Evolutionary conservation across 2,329 filamentous ascomycete genomes (phyloP).

Genomic region (Myriosclerotinia scirpicola): DNA sequence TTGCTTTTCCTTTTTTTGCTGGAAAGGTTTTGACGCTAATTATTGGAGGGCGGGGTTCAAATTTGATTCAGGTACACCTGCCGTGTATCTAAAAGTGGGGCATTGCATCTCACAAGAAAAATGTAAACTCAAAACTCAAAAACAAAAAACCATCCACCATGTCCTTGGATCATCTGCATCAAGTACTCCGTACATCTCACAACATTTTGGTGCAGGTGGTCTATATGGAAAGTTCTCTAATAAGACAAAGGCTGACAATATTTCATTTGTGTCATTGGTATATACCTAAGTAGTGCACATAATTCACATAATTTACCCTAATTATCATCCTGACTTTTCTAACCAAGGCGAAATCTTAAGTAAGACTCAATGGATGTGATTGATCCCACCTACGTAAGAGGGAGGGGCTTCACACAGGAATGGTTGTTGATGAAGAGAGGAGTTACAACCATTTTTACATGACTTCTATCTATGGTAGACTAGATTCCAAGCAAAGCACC

Average conservation of each 20-base stretch:
- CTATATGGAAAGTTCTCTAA: not conserved
- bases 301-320: too few species aligned
- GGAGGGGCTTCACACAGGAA: too few species aligned
- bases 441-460: not conserved
- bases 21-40: slow-evolving; percentile 22
- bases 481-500: not conserved
- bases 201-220: too few species aligned
- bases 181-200: not conserved
- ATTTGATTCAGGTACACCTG: not conserved
- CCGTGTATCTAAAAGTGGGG: slow-evolving; percentile 10
- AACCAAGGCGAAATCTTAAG: not conserved
- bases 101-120: not conserved
- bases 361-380: not conserved
- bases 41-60: slow-evolving; percentile 6
- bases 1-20: slow-evolving; percentile 20
- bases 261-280: not conserved
- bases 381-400: not conserved
- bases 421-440: not conserved
- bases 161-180: not conserved
- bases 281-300: not conserved
- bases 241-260: not conserved
- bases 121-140: not conserved
- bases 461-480: not conserved
- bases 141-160: too few species aligned
- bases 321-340: too few species aligned